These are phyloP conservation scores for Magnolia changhungtana DNA, from an alignment of 164 flowering plant species.

Conservation along the genomic window DNA sequence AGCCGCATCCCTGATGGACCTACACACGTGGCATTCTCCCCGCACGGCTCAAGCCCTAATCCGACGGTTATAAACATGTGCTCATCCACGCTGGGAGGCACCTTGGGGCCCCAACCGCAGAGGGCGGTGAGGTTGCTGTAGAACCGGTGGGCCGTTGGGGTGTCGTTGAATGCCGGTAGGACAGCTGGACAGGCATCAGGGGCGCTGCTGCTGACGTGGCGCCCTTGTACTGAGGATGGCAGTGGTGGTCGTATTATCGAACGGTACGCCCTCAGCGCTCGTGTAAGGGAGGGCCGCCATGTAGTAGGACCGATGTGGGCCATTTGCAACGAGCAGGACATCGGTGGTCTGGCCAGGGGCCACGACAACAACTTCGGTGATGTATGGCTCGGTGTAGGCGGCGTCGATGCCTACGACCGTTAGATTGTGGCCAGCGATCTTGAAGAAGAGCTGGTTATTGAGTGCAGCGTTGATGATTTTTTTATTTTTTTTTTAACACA, in stretches of 20 bases:
- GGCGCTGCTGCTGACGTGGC: slow-evolving; percentile 23
- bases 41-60: slow-evolving; percentile 38
- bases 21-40: slow-evolving; percentile 24
- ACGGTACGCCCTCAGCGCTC: slow-evolving; percentile 16
- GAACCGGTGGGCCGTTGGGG: slow-evolving; percentile 53
- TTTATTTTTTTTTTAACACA: too few relatives aligned
- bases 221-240: slow-evolving; percentile 29
- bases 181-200: slow-evolving; percentile 44
- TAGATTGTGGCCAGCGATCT: slow-evolving; percentile 55
- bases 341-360: slow-evolving; percentile 76
- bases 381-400: slow-evolving; percentile 47
- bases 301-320: slow-evolving; percentile 39
- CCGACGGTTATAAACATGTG: slow-evolving; percentile 61
- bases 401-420: slow-evolving; percentile 72
- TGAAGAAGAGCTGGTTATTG: slow-evolving; percentile 67
- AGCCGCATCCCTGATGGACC: slow-evolving; percentile 19
- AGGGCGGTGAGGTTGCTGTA: slow-evolving; percentile 40
- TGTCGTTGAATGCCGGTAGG: slow-evolving; percentile 50
- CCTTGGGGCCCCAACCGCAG: slow-evolving; percentile 18
- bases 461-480: slow-evolving; percentile 81
- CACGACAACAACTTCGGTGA: slow-evolving; percentile 52
- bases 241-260: slow-evolving; percentile 41
- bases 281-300: slow-evolving; percentile 59
- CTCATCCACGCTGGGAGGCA: slow-evolving; percentile 45
- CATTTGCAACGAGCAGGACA: slow-evolving; percentile 53